Evolutionary conservation across 1,284 basidiomycete species (phyloP), one percentile per base, ranked within the genome.

Genomic region (Heterobasidion irregulare): DNA sequence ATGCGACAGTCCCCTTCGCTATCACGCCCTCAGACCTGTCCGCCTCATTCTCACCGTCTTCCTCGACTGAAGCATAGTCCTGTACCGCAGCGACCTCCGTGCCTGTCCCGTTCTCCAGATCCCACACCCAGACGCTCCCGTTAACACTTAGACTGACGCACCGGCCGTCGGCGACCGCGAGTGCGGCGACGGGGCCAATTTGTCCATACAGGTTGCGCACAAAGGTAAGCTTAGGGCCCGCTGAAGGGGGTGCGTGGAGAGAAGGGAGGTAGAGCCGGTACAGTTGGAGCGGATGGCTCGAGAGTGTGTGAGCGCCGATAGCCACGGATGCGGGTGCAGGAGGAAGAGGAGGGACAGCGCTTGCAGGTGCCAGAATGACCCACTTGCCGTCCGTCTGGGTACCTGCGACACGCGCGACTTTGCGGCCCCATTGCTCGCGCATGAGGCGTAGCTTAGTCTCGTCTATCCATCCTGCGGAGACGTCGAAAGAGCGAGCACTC

Each of bases 331-430:
- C 2, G 4, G 32, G 13, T 34, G 33, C 10, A 51, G 13, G n/a
- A n/a, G n/a, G n/a, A n/a, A n/a, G n/a, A n/a, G 61, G 58, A 32
- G 58, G 50, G 26, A 51, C 44, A n/a, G 53, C 35, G 19, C 80
- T 75, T 1, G 75, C 80, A 6, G 86, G 81, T 8, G 84, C 88
- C 48, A 92, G 75, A 8, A 91, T 83, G 50, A 92, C 81, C 84
- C 87, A 92, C 71, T 88, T 89, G 8, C 89, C 89, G 62, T 91
- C 89, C 8, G 88, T 89, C 63, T 88, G 82, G 13, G 78, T 83
- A 59, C 82, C 84, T 18, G 82, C 79, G 35, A 91, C 82, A 13
- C 74, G 71, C 43, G 72, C 69, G 12, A 91, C 78, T 66, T 88
- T 89, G 57, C 87, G 83, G 26, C 76, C 75, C 84, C 87, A 90